Evolutionary conservation across 2,329 filamentous ascomycete genomes (phyloP).

Genomic region (Hypoxylon sp.): DNA sequence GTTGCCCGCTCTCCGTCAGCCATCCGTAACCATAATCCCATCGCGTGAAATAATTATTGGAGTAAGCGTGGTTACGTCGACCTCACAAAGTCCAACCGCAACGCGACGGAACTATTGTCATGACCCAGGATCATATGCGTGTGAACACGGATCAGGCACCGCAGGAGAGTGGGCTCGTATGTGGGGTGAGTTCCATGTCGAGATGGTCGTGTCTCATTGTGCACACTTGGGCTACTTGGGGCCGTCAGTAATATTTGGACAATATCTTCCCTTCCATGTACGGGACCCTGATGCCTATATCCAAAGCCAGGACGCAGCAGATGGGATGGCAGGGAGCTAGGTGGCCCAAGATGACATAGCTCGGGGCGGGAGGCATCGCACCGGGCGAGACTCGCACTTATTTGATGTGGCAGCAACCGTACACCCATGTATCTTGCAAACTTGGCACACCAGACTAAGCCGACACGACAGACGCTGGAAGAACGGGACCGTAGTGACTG

Average conservation of each 20-base stretch:
- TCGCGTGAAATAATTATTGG: constrained; percentile 54
- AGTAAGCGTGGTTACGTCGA: constrained; percentile 57
- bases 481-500: constrained; percentile 45
- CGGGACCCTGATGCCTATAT: constrained; percentile 49
- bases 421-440: constrained; percentile 54
- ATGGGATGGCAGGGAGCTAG: constrained; percentile 52
- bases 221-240: constrained; percentile 57
- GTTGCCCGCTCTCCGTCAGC: constrained; percentile 42
- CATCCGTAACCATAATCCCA: constrained; percentile 43
- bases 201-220: constrained; percentile 58
- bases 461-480: constrained; percentile 40
- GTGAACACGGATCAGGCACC: constrained; percentile 56
- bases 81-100: constrained; percentile 52
- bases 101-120: constrained; percentile 56
- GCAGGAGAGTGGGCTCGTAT: constrained; percentile 59
- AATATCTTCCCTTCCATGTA: constrained; percentile 54
- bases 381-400: constrained; percentile 63
- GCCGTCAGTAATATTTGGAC: constrained; percentile 52
- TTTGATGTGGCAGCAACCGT: constrained; percentile 64
- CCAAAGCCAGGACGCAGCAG: constrained; percentile 44
- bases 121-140: constrained; percentile 58
- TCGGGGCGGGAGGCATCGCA: constrained; percentile 57
- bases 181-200: constrained; percentile 58
- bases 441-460: constrained; percentile 45
- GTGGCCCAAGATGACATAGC: constrained; percentile 64